A percentile compares a stretch with the other conserved stretches of the same genome.
These are phyloP conservation scores for Dothideomycetes sp. DNA, from an alignment of 2,329 filamentous ascomycete genomes.

Conservation along the genomic window DNA sequence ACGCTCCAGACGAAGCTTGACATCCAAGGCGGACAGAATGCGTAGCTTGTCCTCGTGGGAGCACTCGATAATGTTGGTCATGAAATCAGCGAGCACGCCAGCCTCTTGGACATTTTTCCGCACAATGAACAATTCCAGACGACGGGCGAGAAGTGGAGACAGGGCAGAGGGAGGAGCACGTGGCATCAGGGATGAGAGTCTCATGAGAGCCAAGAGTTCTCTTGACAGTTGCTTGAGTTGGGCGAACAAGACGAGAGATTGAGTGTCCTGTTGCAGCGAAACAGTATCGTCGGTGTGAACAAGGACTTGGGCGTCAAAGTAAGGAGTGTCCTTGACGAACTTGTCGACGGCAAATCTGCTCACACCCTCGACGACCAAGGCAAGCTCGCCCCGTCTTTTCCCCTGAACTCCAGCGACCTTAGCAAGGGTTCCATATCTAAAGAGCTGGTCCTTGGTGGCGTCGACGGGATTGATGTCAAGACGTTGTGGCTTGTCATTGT, in stretches of 20 bases:
- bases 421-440: constrained; percentile 66
- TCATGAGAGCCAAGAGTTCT: constrained; percentile 75
- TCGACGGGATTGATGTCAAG: constrained; percentile 43
- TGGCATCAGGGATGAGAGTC: constrained; percentile 75
- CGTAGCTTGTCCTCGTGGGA: constrained; percentile 86
- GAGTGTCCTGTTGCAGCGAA: constrained; percentile 46
- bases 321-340: constrained; percentile 68
- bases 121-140: constrained; percentile 78
- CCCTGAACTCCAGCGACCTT: constrained; percentile 42
- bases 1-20: constrained; percentile 67
- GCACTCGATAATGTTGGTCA: constrained; percentile 84
- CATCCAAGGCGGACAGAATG: constrained; percentile 69
- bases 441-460: constrained; percentile 55
- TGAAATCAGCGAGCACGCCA: constrained; percentile 84
- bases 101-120: constrained; percentile 75
- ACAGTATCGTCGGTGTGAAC: constrained; percentile 54
- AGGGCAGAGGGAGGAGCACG: constrained; percentile 57
- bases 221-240: constrained; percentile 76
- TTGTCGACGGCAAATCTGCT: constrained; percentile 67
- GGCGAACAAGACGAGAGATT: constrained; percentile 62
- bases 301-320: constrained; percentile 73
- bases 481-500: constrained; percentile 35
- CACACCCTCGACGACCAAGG: constrained; percentile 76
- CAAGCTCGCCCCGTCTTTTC: constrained; percentile 51
- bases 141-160: constrained; percentile 74